These are phyloP conservation scores for Atkinsonella texensis DNA, from an alignment of 2,329 filamentous ascomycete species.

Conservation along the genomic window DNA sequence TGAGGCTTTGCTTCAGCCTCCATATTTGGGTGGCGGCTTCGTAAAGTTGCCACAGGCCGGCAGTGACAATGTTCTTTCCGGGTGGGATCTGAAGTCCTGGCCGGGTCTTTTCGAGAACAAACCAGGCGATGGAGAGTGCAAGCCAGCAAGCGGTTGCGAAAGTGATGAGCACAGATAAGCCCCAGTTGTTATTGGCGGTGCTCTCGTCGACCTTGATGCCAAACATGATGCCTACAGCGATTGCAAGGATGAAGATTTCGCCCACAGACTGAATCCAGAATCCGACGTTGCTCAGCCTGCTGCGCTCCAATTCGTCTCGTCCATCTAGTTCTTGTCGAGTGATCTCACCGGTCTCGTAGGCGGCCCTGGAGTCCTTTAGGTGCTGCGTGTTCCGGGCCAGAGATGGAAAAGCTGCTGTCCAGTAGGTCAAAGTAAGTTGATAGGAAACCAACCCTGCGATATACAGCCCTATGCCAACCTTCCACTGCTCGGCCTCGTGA, in stretches of 20 bases:
- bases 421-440: conserved; percentile 56
- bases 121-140: conserved; percentile 53
- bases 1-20: conserved; percentile 51
- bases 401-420: conserved; percentile 45
- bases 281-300: conserved; percentile 48
- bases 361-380: conserved; percentile 20
- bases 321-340: conserved; percentile 47
- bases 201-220: conserved; percentile 47
- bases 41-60: conserved; percentile 50
- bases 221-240: conserved; percentile 53
- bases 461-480: conserved; percentile 47
- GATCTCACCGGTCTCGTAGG: conserved; percentile 32
- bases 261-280: conserved; percentile 53
- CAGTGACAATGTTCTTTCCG: conserved; percentile 36
- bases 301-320: conserved; percentile 50
- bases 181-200: conserved; percentile 52
- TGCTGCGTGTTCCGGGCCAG: conserved; percentile 24
- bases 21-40: conserved; percentile 48
- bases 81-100: conserved; percentile 37
- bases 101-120: conserved; percentile 49
- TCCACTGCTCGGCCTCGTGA: conserved; percentile 47
- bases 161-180: conserved; percentile 50
- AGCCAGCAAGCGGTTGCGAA: conserved; percentile 55
- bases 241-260: conserved; percentile 50
- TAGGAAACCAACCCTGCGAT: conserved; percentile 56